Percentiles rank a stretch among this genome's conserved stretches.
phyloP scores from a whole-genome alignment of 2,329 filamentous ascomycete species.

The Talaromyces islandicus region DNA sequence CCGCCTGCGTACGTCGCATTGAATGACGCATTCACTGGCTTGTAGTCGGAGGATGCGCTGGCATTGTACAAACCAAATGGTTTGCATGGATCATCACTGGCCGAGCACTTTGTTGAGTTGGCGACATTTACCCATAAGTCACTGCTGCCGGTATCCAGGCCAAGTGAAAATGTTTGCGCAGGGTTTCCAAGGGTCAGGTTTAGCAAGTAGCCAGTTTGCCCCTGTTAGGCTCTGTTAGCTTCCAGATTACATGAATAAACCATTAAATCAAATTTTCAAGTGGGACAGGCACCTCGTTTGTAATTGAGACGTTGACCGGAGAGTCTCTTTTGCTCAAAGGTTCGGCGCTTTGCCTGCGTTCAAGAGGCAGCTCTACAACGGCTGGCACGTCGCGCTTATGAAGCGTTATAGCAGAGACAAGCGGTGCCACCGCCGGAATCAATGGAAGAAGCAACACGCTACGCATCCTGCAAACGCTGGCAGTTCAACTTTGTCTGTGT shows the following conservation, averaged over 20 bases:
- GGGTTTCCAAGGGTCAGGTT: constrained; percentile 61
- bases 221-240: neutral
- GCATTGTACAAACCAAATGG: constrained; percentile 57
- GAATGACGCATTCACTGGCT: constrained; percentile 64
- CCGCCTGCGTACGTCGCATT: constrained; percentile 80
- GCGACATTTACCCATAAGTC: constrained; percentile 65
- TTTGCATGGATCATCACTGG: constrained; percentile 46
- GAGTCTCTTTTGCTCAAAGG: neutral
- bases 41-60: constrained; percentile 44
- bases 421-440: neutral
- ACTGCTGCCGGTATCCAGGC: constrained; percentile 63
- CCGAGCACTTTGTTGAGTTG: constrained; percentile 51
- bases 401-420: neutral
- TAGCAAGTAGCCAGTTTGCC: constrained; percentile 46
- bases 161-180: constrained; percentile 50
- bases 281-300: neutral
- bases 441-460: neutral
- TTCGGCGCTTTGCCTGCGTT: neutral
- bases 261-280: no score
- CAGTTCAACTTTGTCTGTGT: neutral
- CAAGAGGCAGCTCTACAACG: neutral
- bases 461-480: neutral
- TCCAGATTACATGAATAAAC: no score
- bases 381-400: neutral
- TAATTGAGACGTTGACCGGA: neutral